phyloP scores from a whole-genome alignment of 345 rosid genomes.

The Cardamine resedifolia region DNA sequence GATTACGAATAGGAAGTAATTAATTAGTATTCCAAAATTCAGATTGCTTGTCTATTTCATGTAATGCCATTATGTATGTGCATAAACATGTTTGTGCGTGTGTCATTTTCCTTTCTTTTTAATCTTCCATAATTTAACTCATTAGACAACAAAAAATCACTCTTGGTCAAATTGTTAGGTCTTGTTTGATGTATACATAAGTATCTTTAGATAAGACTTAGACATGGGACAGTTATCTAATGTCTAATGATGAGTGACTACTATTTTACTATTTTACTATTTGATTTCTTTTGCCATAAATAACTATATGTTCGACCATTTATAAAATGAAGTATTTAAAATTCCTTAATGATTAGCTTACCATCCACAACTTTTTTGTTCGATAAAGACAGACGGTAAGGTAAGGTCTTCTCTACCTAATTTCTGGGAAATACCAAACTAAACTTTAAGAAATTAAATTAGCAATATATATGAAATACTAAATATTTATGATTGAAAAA shows the following conservation, averaged over 20 bases:
- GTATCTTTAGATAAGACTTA: background rate
- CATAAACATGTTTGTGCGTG: slow-evolving; percentile 6
- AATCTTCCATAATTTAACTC: background rate
- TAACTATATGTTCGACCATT: slow-evolving; percentile 16
- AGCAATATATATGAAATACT: background rate
- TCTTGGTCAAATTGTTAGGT: slow-evolving; percentile 9
- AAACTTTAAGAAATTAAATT: background rate
- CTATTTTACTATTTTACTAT: slow-evolving; percentile 21
- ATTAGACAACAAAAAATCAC: background rate
- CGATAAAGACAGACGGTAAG: slow-evolving; percentile 30
- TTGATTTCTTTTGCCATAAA: slow-evolving; percentile 17
- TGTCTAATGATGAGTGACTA: slow-evolving; percentile 20
- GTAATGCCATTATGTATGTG: slow-evolving; percentile 3
- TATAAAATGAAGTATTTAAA: slow-evolving; percentile 20
- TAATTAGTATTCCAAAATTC: slow-evolving; percentile 13
- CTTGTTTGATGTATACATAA: slow-evolving; percentile 15
- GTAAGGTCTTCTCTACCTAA: slow-evolving; percentile 37
- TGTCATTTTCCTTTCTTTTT: background rate
- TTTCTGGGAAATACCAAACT: slow-evolving; percentile 27
- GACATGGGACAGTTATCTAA: slow-evolving; percentile 31
- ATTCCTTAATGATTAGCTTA: slow-evolving; percentile 39
- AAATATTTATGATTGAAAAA: background rate
- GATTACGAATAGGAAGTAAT: slow-evolving; percentile 12
- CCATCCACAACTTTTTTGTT: slow-evolving; percentile 36
- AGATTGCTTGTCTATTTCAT: slow-evolving; percentile 20